Evolutionary conservation across 371 early-diverging fungal species (phyloP), one percentile per base, ranked within the genome.

Genomic region (Capniomyces stellatus): DNA sequence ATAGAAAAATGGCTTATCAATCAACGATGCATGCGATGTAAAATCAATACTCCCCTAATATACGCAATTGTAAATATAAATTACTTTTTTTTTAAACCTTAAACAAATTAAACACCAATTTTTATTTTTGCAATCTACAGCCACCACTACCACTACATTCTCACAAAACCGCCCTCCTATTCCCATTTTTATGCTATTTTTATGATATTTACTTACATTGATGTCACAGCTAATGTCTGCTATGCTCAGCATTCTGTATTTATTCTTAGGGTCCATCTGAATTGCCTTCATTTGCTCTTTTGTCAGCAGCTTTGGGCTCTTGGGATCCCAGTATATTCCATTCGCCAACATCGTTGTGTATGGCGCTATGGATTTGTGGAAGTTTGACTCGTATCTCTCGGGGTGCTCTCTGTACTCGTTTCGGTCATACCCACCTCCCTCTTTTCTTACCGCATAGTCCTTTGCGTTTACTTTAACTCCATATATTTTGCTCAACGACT

Each of bases 151-250:
- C n/a, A n/a, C n/a, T n/a, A n/a, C n/a, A n/a, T n/a, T n/a, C n/a
- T n/a, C n/a, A n/a, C n/a, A n/a, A n/a, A n/a, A n/a, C n/a, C n/a
- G n/a, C n/a, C n/a, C n/a, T n/a, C n/a, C n/a, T n/a, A n/a, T n/a
- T n/a, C n/a, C n/a, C n/a, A n/a, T n/a, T n/a, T n/a, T n/a, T n/a
- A n/a, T n/a, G n/a, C n/a, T n/a, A n/a, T n/a, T n/a, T n/a, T n/a
- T n/a, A n/a, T n/a, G n/a, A n/a, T n/a, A n/a, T n/a, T 8, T 12
- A n/a, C 19, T 10, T 44, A 44, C 92, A 59, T 77, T 75, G 43
- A 95, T 82, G 57, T 97, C 97, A 60, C 95, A 94, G 30, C 89
- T 87, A 35, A 97, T 86, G 61, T 97, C 97, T 8, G 89, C 87
- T 43, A 97, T 64, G 27, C 81, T 73, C 58, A 93, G 74, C 79